phyloP scores from a whole-genome alignment of 371 early-diverging fungal species.

The Mortierella sp. region DNA sequence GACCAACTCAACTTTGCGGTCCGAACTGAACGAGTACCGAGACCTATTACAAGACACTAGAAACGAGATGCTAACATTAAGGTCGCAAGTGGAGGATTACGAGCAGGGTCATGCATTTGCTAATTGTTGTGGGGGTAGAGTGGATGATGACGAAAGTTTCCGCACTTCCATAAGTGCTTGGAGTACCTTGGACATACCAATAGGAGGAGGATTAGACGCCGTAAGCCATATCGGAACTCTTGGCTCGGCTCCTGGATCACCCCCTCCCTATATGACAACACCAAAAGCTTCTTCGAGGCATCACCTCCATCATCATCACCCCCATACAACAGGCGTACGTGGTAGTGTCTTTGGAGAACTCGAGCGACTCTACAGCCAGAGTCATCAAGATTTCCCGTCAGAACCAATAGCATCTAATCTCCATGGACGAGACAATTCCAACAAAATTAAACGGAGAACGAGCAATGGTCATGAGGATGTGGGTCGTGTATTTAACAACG shows the following conservation, averaged over 20 bases:
- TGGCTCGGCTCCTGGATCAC: conserved; percentile 48
- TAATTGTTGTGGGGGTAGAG: conserved; percentile 27
- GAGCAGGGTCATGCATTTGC: conserved; percentile 52
- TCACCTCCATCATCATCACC: conserved; percentile 29
- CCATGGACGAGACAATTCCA: conserved; percentile 20
- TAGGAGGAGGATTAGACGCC: conserved; percentile 44
- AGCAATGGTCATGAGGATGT: neutral
- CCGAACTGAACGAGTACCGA: conserved; percentile 59
- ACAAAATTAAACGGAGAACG: conserved; percentile 11
- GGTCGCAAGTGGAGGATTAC: conserved; percentile 58
- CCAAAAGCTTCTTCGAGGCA: conserved; percentile 18
- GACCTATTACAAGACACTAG: conserved; percentile 59
- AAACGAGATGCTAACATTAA: conserved; percentile 58
- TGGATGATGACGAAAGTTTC: conserved; percentile 33
- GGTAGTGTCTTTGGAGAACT: conserved; percentile 56
- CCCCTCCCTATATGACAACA: conserved; percentile 46
- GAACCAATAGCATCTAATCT: conserved; percentile 4
- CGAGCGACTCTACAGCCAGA: conserved; percentile 38
- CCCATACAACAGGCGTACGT: conserved; percentile 35
- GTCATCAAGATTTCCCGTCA: conserved; percentile 10
- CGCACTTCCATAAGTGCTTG: conserved; percentile 33
- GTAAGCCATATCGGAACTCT: conserved; percentile 54
- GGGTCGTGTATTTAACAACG: neutral
- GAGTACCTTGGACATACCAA: conserved; percentile 28
- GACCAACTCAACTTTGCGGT: conserved; percentile 61